Evolutionary conservation across 164 flowering plant species (phyloP), one percentile per base, ranked within the genome.

Genomic region (Umbellularia californica): DNA sequence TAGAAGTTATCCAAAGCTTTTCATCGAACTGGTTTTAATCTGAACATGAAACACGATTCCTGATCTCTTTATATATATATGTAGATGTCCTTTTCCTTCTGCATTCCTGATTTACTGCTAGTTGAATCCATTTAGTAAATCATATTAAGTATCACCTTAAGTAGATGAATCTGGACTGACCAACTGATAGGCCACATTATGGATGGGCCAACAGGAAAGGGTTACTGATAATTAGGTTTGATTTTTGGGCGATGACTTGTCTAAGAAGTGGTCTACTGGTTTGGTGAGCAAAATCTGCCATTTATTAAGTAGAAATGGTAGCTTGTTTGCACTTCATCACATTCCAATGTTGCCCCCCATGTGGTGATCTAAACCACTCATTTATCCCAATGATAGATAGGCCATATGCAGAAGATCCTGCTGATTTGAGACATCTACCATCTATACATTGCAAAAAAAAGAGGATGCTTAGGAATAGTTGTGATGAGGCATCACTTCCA

Each of bases 51-150:
- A n/a, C n/a, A n/a, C n/a, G n/a, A n/a, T n/a, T n/a, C n/a, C n/a
- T n/a, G n/a, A n/a, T n/a, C n/a, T n/a, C n/a, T n/a, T n/a, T n/a
- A n/a, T n/a, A n/a, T 65, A 41, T 41, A 30, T 68, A 24, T 73
- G 69, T 70, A 65, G 74, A 58, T 70, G 79, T 74, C 82, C 69
- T 65, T 72, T 63, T 76, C 71, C 30, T 20, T 4, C 67, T 22
- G 6, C 20, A n/a, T 58, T 58, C 22, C 63, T 58, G n/a, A 58
- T 17, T 5, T 3, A 58, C 63, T 15, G 9, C 11, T 41, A 41
- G 47, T 9, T 5, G 10, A 41, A 41, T 41, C 60, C 17, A 55
- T 55, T 55, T 19, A 55, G 60, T 55, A 3, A 55, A 55, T 14
- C n/a, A 20, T 55, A 55, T 55, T 20, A 17, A 15, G 20, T 55